A percentile compares a stretch with the other conserved stretches of the same genome.
Conservation (phyloP, 2,329 filamentous ascomycete genomes). For the Monilinia polystroma region DNA sequence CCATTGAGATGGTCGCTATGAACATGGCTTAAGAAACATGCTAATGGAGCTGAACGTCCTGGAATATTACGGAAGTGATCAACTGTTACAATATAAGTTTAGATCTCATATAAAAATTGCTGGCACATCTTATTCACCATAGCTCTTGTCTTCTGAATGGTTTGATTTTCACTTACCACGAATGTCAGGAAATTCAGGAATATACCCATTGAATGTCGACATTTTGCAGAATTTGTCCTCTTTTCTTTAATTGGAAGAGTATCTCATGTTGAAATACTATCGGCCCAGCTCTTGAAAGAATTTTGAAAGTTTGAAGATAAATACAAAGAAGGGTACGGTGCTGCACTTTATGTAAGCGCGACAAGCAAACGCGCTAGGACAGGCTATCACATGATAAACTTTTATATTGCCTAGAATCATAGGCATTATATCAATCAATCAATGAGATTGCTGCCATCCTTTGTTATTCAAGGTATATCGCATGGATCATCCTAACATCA, state of each 20-base stretch:
- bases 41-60: slow-evolving; percentile 61
- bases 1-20: slow-evolving; percentile 88
- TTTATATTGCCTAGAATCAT: too few relatives aligned
- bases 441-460: too few relatives aligned
- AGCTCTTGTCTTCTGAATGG: slow-evolving; percentile 5
- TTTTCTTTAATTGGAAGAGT: background rate
- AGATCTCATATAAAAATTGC: background rate
- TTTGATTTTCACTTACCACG: slow-evolving; percentile 50
- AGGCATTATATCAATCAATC: too few relatives aligned
- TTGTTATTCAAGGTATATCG: too few relatives aligned
- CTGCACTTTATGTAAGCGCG: background rate
- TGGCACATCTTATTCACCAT: background rate
- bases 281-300: background rate
- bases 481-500: too few relatives aligned
- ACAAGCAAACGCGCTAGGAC: slow-evolving; percentile 6
- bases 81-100: slow-evolving; percentile 49
- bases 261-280: background rate
- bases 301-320: background rate
- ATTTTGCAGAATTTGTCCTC: slow-evolving; percentile 45
- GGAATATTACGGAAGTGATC: slow-evolving; percentile 72
- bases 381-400: slow-evolving; percentile 2
- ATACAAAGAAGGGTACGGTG: background rate
- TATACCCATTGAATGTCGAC: slow-evolving; percentile 74
- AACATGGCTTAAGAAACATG: slow-evolving; percentile 88
- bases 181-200: slow-evolving; percentile 78